Base-by-base conservation (phyloP, 2,329 filamentous ascomycete species). In the Cladosporium sp. region DNA sequence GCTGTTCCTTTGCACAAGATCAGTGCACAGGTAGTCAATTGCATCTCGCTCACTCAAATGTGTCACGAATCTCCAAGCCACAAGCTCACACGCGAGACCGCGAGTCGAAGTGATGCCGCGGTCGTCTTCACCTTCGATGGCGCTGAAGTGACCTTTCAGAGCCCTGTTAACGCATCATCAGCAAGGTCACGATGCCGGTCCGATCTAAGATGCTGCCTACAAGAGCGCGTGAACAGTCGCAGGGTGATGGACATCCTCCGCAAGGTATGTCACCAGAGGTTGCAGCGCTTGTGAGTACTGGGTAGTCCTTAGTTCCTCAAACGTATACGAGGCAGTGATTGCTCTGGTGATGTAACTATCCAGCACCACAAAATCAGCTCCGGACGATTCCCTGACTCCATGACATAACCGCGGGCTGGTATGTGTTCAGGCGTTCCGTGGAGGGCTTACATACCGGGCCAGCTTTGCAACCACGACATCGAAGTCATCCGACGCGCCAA, bases 41-140 rank as follows among this genome's bases (percentile, higher is more conserved):
- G 88, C 88, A 72, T 93, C 91, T 28, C 87, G 82, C 74, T 92
- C 90, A 1, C 88, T 89, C 36, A 93, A 80, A 64, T 87, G 87
- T 18, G 87, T 87, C 41, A 93, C 81, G 71, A 92, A 92, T 47
- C 91, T 86, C 89, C 90, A 93, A 44, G 91, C 91, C 15, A 92
- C 90, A 68, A 92, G 90, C 79, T 94, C 91, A 74, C 91, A 93
- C 32, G 90, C 90, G 74, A 87, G 86, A 24, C 89, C 90, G 64
- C 91, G 85, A 15, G 90, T 86, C 66, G 90, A 86, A 66, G 88
- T 87, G 36, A 93, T 79, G 4, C 88, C 87, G 67, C 87, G 86
- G 66, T 90, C 85, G 61, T 83, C 82, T 59, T 84, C 83, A 58
- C 82, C 82, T 68, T 90, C 89, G 38, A 84, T 80, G 14, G 86